Percentiles rank a stretch among this genome's conserved stretches.
These are phyloP conservation scores for Globisporangium carolinianum DNA, from an alignment of 352 stramenopile species.

Conservation along the genomic window DNA sequence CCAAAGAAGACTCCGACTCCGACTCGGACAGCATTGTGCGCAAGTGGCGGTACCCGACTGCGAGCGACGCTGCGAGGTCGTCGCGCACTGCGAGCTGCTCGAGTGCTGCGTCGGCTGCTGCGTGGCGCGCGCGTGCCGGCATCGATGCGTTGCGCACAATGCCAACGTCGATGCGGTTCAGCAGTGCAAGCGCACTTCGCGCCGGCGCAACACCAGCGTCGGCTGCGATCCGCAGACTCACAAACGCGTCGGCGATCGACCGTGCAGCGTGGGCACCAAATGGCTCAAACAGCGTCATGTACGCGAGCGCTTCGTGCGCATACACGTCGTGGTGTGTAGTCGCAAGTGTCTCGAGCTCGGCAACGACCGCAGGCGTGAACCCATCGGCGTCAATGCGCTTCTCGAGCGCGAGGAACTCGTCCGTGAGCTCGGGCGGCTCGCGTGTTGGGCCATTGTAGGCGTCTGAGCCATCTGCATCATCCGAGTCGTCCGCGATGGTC, in stretches of 20 bases:
- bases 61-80: constrained; percentile 56
- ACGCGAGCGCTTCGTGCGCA: constrained; percentile 51
- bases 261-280: constrained; percentile 4
- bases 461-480: neutral
- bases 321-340: constrained; percentile 29
- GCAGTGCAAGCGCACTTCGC: constrained; percentile 37
- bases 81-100: constrained; percentile 19
- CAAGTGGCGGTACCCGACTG: constrained; percentile 44
- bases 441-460: neutral
- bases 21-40: constrained; percentile 22
- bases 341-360: constrained; percentile 22
- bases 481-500: neutral
- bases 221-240: constrained; percentile 32
- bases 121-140: constrained; percentile 19
- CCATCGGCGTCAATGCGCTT: constrained; percentile 40
- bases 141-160: constrained; percentile 14
- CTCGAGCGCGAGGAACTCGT: constrained; percentile 43
- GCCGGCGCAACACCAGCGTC: constrained; percentile 36
- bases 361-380: constrained; percentile 31
- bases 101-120: constrained; percentile 28
- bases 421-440: constrained; percentile 24
- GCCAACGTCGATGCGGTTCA: constrained; percentile 50
- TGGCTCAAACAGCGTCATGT: constrained; percentile 53
- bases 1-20: neutral
- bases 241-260: constrained; percentile 29